These are phyloP conservation scores for Colletotrichum melonis DNA, from an alignment of 2,329 filamentous ascomycete genomes.

Conservation along the genomic window DNA sequence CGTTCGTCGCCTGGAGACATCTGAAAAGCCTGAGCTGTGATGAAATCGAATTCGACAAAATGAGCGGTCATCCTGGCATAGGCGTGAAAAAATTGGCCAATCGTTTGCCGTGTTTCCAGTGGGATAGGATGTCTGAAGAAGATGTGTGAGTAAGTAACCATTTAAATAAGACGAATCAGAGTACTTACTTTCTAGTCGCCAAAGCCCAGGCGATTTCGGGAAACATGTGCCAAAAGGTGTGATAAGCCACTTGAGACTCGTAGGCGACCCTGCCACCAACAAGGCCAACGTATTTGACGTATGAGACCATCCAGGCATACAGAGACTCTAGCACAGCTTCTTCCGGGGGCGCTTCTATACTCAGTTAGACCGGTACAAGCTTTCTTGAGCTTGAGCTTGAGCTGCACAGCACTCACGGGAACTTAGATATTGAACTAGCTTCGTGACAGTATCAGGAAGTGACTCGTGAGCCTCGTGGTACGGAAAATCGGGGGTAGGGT, in stretches of 20 bases:
- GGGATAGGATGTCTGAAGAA: constrained; percentile 10
- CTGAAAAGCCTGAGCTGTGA: constrained; percentile 38
- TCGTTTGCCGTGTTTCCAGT: constrained; percentile 38
- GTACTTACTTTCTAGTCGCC: constrained; percentile 37
- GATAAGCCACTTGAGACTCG: constrained; percentile 57
- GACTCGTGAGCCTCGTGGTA: constrained; percentile 50
- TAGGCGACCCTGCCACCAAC: constrained; percentile 49
- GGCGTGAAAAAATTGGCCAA: constrained; percentile 51
- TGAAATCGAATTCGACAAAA: constrained; percentile 63
- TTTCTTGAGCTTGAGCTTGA: too few species aligned
- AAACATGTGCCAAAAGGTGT: constrained; percentile 63
- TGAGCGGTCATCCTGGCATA: constrained; percentile 63
- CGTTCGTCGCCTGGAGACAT: constrained; percentile 40
- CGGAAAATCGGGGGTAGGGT: constrained; percentile 61
- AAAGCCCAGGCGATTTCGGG: constrained; percentile 61
- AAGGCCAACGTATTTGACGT: constrained; percentile 53
- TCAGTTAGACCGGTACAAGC: constrained; percentile 39
- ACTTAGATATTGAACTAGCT: constrained; percentile 51
- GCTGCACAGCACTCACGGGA: constrained; percentile 39
- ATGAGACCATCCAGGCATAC: constrained; percentile 62
- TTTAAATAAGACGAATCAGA: not conserved
- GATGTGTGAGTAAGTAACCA: not conserved
- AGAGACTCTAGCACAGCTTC: constrained; percentile 57
- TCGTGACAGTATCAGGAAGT: constrained; percentile 45
- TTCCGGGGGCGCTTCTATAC: constrained; percentile 54